A percentile compares a stretch with the other conserved stretches of the same genome.
phyloP scores from a whole-genome alignment of 805 yeast genomes.

The Hanseniaspora mollemarum region DNA sequence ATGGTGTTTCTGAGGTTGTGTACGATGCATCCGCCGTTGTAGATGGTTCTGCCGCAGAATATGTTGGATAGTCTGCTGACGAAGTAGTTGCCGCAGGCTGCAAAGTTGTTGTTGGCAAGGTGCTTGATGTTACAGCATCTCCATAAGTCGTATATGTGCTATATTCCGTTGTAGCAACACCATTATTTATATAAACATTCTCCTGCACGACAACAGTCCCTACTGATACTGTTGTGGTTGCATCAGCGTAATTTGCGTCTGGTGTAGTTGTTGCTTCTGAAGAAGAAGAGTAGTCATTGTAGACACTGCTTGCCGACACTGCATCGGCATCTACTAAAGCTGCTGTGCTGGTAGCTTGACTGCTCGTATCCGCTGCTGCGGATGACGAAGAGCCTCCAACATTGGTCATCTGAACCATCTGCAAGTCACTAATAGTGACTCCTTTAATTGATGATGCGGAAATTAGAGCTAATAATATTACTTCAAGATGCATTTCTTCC shows the following conservation, averaged over 20 bases:
- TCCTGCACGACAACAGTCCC: neutral
- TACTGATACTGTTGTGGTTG: too few relatives aligned
- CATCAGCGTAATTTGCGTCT: neutral
- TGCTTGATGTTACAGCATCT: neutral
- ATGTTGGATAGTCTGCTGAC: too few relatives aligned
- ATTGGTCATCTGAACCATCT: neutral
- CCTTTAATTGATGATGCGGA: neutral
- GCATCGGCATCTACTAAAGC: too few relatives aligned
- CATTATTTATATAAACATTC: neutral
- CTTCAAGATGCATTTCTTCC: neutral
- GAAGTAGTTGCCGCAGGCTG: too few relatives aligned
- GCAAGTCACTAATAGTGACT: neutral
- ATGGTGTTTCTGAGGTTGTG: neutral
- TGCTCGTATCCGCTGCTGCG: too few relatives aligned
- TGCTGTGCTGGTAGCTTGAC: too few relatives aligned
- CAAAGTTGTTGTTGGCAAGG: neutral
- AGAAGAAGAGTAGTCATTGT: neutral
- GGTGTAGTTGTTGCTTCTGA: neutral
- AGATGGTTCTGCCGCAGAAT: neutral
- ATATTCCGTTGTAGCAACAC: neutral
- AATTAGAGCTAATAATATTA: neutral
- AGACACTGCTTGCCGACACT: too few relatives aligned
- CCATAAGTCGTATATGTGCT: neutral
- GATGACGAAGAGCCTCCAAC: too few relatives aligned
- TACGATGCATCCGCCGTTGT: slow-evolving; percentile 14